Percentiles rank a stretch among this genome's conserved stretches.
Evolutionary conservation across 2,329 filamentous ascomycete species (phyloP).

Genomic region (Colletotrichum nymphaeae): DNA sequence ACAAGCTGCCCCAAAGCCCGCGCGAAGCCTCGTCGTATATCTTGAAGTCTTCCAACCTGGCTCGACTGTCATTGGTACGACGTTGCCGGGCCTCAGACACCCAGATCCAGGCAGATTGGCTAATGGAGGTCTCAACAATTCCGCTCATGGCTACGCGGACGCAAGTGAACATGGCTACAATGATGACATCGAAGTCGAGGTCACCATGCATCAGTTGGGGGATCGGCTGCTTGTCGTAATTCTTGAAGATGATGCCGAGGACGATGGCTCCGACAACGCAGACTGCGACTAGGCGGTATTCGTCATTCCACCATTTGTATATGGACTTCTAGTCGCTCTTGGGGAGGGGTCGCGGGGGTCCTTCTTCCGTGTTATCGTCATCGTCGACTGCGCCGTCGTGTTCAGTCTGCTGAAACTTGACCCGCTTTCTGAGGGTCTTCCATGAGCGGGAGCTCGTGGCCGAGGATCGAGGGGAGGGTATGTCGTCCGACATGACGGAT

Average conservation of each 20-base stretch:
- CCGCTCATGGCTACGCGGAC: constrained; percentile 48
- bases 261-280: constrained; percentile 42
- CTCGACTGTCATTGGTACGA: constrained; percentile 43
- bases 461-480: background rate
- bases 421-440: background rate
- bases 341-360: constrained; percentile 11
- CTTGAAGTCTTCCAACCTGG: constrained; percentile 50
- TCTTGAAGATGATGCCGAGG: constrained; percentile 44
- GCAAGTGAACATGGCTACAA: constrained; percentile 52
- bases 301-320: constrained; percentile 50
- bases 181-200: constrained; percentile 47
- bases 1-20: constrained; percentile 48
- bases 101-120: constrained; percentile 54
- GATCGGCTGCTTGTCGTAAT: constrained; percentile 45
- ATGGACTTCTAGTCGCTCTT: constrained; percentile 38
- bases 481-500: background rate
- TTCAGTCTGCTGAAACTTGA: background rate
- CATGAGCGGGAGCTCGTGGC: background rate
- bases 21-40: constrained; percentile 52
- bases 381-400: constrained; percentile 25
- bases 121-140: constrained; percentile 49
- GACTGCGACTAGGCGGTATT: constrained; percentile 47
- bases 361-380: constrained; percentile 18
- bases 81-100: constrained; percentile 48
- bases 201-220: constrained; percentile 42